Conservation (phyloP, 306 rosid species). For the Trifolium dubium region DNA sequence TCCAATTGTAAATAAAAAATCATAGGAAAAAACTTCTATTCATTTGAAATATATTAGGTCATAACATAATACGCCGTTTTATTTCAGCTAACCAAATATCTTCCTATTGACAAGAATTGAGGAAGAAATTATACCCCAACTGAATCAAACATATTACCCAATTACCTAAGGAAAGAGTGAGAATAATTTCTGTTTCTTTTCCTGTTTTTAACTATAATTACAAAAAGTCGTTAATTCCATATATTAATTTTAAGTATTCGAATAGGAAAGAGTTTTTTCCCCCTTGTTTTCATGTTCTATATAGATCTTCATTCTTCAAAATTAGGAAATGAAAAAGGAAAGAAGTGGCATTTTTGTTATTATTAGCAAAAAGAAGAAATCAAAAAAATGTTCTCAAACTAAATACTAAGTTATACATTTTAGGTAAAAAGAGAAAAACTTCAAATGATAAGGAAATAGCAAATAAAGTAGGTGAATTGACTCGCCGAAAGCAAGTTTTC, state of each 20-base stretch:
- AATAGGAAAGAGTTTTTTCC: neutral
- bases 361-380: neutral
- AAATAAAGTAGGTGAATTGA: conserved; percentile 3
- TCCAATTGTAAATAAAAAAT: conserved; percentile 14
- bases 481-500: conserved; percentile 2
- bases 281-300: neutral
- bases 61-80: neutral
- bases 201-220: neutral
- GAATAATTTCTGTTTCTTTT: conserved; percentile 2
- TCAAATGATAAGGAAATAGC: conserved; percentile 26
- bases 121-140: conserved; percentile 14
- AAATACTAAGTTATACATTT: neutral
- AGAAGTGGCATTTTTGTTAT: neutral
- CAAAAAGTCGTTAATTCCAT: neutral
- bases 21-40: conserved; percentile 9
- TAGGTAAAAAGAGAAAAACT: conserved; percentile 31
- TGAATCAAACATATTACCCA: conserved; percentile 17
- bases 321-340: neutral
- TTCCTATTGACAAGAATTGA: conserved; percentile 25
- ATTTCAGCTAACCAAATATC: conserved; percentile 21
- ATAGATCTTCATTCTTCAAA: neutral
- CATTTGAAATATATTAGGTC: conserved; percentile 22
- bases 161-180: neutral
- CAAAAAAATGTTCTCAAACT: neutral
- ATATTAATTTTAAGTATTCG: neutral